phyloP scores from a whole-genome alignment of 2,329 filamentous ascomycete species.

The Venturia effusa region DNA sequence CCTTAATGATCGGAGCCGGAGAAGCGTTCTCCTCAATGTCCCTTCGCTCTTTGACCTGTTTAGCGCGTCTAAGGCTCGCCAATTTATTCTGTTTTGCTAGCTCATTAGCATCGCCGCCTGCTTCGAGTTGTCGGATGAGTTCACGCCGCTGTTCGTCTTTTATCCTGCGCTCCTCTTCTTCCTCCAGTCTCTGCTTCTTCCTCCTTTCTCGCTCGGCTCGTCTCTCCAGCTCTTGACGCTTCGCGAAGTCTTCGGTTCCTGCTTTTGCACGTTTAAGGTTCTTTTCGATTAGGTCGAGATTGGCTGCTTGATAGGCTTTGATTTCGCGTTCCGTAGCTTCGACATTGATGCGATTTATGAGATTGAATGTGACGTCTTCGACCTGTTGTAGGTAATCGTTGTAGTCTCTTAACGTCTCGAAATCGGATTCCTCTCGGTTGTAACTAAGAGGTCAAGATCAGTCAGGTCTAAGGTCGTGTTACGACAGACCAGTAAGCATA shows the following conservation, averaged over 20 bases:
- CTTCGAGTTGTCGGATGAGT: conserved; percentile 59
- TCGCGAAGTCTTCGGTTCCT: conserved; percentile 35
- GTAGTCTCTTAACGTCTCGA: conserved; percentile 70
- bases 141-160: conserved; percentile 26
- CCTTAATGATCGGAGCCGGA: conserved; percentile 44
- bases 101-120: conserved; percentile 48
- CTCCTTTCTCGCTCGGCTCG: conserved; percentile 2
- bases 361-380: conserved; percentile 80
- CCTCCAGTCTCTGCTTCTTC: conserved; percentile 55
- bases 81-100: conserved; percentile 36
- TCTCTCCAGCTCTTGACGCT: conserved; percentile 41
- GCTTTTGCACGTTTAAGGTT: conserved; percentile 38
- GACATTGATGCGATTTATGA: conserved; percentile 61
- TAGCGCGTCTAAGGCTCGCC: not conserved
- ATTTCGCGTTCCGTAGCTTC: conserved; percentile 51
- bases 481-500: not conserved
- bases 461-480: conserved; percentile 11
- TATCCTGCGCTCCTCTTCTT: conserved; percentile 48
- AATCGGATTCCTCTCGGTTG: conserved; percentile 84
- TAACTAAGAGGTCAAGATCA: conserved; percentile 45
- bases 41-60: conserved; percentile 11
- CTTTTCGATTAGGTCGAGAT: conserved; percentile 46
- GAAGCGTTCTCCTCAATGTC: conserved; percentile 16
- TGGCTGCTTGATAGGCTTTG: conserved; percentile 61
- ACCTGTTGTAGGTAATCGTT: conserved; percentile 94